Conservation (phyloP, 495 filamentous ascomycete genomes). For the Aspergillus sclerotiicarbonarius region DNA sequence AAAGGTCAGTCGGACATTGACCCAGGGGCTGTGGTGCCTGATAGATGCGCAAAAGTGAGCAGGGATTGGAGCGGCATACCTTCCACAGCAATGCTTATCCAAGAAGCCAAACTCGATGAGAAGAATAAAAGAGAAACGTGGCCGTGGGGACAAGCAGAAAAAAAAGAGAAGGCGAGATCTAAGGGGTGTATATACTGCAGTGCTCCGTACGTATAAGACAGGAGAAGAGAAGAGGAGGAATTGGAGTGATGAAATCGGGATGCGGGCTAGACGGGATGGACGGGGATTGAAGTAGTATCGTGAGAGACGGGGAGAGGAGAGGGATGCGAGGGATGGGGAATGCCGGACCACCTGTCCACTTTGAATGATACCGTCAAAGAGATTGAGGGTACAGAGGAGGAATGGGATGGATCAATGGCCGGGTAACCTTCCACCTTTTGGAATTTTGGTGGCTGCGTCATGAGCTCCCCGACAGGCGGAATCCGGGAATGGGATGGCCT, state of each 20-base stretch:
- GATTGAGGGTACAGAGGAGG: neutral
- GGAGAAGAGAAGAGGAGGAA: no score
- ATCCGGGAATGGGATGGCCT: conserved; percentile 15
- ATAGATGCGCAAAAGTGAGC: neutral
- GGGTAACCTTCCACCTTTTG: conserved; percentile 28
- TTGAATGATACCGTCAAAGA: neutral
- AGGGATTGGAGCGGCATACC: neutral
- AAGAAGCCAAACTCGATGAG: conserved; percentile 15
- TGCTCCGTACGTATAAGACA: no score
- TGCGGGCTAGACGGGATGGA: conserved; percentile 7
- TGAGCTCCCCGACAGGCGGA: conserved; percentile 10
- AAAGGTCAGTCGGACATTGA: neutral
- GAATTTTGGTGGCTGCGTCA: conserved; percentile 19
- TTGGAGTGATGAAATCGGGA: no score
- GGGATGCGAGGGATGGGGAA: conserved; percentile 8
- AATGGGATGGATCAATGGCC: conserved; percentile 8
- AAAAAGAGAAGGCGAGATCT: conserved; percentile 2
- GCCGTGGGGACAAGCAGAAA: conserved; percentile 23
- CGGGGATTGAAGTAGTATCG: conserved; percentile 24
- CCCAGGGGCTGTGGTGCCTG: neutral
- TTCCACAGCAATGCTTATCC: neutral
- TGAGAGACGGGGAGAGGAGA: conserved; percentile 19
- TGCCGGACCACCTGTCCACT: conserved; percentile 4
- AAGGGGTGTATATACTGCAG: no score
- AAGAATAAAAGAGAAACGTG: conserved; percentile 14